Base-by-base conservation (phyloP, 441 rosid genomes). In the Corymbia calophylla region DNA sequence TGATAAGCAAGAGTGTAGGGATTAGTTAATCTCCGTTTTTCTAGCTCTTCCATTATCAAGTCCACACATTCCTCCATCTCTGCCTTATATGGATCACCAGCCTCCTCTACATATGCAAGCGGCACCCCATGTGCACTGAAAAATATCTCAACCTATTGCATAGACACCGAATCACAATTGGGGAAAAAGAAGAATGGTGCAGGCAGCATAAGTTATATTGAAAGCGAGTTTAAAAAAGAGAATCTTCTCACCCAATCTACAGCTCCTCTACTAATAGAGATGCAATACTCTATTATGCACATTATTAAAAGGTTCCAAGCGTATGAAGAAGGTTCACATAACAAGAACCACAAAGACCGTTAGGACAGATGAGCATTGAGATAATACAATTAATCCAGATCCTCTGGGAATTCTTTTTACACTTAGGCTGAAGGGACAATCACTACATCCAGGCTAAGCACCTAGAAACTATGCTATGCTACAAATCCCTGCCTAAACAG, bases 91-190 rank as follows among this genome's bases (percentile, higher is more conserved):
- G 99, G 99, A 92, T 98, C 99, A 88, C 99, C 99, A 68, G 99
- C 99, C 93, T 97, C 98, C 94, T 98, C 99, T 87, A 98, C 99
- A 89, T 98, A 98, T 73, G 99, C 99, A 91, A 98, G 97, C 53
- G 99, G 99, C 94, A 98, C 99, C 62, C 99, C 99, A 88, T 98
- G 99, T 27, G 99, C 99, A 90, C 99, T 98, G 93, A 98, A 98
- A 94, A 96, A 98, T 94, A 98, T 96, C 90, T 96, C 94, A 91
- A 95, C 99, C 99, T 98, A 93, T 90, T 91, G 90, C 88, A 92
- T 87, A 91, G 81, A 92, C 87, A 88, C 27, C 89, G 86, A 66
- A 35, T 91, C 87, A 91, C 85, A 62, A 39, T 89, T 12, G 27
- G 53, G 29, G 55, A 66, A 80, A 91, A 88, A 82, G 84, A 77